Evolutionary conservation across 1,139 yeast genomes (phyloP), one percentile per base, ranked within the genome.

Genomic region (Lodderomyces margitis): DNA sequence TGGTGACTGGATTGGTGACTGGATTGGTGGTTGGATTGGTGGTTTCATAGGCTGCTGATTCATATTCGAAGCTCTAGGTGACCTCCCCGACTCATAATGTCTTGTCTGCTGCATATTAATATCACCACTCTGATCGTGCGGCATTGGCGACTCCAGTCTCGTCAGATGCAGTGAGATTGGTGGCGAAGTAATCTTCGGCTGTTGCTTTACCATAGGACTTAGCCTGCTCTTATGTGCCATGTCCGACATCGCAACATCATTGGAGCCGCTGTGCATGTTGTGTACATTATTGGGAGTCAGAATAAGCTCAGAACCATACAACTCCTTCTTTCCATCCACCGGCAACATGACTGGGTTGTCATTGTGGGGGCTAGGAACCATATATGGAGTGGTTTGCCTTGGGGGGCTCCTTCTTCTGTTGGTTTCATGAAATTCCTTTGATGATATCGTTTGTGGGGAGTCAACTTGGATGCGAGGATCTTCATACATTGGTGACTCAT

Each of bases 11-110:
- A 12, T 23, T 27, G 24, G 40, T 15, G 17, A 21, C 39, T 30
- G 42, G 35, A 32, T 21, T 11, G 38, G 46, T 31, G 17, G 45
- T 37, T 35, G 43, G 28, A 34, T 47, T 19, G 17, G 34, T 36
- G 21, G 39, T 16, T 31, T n/a, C 11, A 11, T 6, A 7, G 19
- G 10, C 19, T 15, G 32, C 19, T 28, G 32, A 15, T 19, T 15
- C 10, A 4, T 8, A 15, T 28, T 28, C 5, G 32, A 28, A 15
- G 11, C 32, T 15, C 32, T n/a, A 14, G 32, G 16, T 11, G 19
- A 14, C 5, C 32, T 15, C 5, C 19, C 10, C 4, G 19, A 28
- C 5, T 14, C 32, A 15, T 28, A 28, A 28, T 28, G 11, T n/a
- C 19, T 14, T 12, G 3, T 4, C 5, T 15, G 10, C 4, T 28